phyloP scores from a whole-genome alignment of 2,329 filamentous ascomycete species.

The Metarhizium album region DNA sequence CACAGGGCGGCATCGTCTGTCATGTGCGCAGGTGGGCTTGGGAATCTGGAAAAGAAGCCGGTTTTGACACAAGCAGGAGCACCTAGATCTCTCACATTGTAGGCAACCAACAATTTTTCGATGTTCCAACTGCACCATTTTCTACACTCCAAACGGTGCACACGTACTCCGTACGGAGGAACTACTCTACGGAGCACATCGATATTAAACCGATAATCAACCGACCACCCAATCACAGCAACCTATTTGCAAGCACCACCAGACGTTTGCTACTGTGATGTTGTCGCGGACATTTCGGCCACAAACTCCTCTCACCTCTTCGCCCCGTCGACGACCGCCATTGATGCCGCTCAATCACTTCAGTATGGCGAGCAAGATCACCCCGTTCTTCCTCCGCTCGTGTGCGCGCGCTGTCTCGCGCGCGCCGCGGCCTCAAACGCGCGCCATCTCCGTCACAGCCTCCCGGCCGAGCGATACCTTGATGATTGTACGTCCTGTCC shows the following conservation, averaged over 20 bases:
- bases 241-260: slow-evolving; percentile 14
- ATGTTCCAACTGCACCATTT: not conserved
- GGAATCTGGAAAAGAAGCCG: not conserved
- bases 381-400: slow-evolving; percentile 61
- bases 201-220: slow-evolving; percentile 9
- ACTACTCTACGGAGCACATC: too few species aligned
- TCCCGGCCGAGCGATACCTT: slow-evolving; percentile 62
- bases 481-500: slow-evolving; percentile 46
- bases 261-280: slow-evolving; percentile 31
- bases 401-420: slow-evolving; percentile 54
- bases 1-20: not conserved
- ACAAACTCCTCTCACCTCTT: slow-evolving; percentile 13
- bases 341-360: slow-evolving; percentile 11
- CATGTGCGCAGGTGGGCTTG: not conserved
- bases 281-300: slow-evolving; percentile 23
- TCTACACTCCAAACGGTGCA: too few species aligned
- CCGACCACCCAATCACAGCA: slow-evolving; percentile 14
- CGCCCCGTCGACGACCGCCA: slow-evolving; percentile 9
- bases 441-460: slow-evolving; percentile 60
- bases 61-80: not conserved
- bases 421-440: slow-evolving; percentile 54
- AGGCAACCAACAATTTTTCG: not conserved
- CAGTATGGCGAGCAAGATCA: slow-evolving; percentile 74
- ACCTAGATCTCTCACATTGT: too few species aligned
- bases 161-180: too few species aligned